Evolutionary conservation across 2,329 filamentous ascomycete genomes (phyloP).

Genomic region (Pochonia chlamydosporia): DNA sequence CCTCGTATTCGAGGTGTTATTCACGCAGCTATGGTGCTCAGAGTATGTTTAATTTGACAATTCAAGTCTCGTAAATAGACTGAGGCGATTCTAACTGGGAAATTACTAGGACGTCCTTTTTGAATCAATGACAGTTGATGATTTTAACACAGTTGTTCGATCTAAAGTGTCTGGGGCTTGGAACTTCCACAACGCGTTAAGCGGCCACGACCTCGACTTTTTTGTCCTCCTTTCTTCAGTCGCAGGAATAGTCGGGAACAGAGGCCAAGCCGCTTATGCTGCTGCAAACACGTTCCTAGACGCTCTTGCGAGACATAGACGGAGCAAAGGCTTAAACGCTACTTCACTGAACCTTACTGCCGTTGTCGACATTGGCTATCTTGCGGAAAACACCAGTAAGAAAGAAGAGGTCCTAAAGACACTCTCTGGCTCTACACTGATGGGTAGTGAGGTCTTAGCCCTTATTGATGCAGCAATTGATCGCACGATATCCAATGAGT

Average conservation of each 20-base stretch:
- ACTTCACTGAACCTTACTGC: slow-evolving; percentile 47
- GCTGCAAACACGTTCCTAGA: slow-evolving; percentile 42
- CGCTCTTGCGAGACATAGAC: slow-evolving; percentile 28
- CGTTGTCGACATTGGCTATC: slow-evolving; percentile 43
- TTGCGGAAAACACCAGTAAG: slow-evolving; percentile 39
- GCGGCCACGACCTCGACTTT: slow-evolving; percentile 38
- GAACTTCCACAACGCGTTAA: slow-evolving; percentile 45
- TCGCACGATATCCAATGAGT: slow-evolving; percentile 34
- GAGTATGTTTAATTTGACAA: slow-evolving; percentile 14
- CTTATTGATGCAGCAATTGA: slow-evolving; percentile 46
- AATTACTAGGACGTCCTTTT: slow-evolving; percentile 37
- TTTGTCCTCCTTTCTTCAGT: slow-evolving; percentile 49
- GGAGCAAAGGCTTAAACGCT: slow-evolving; percentile 33
- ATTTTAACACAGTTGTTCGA: slow-evolving; percentile 41
- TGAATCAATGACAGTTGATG: slow-evolving; percentile 45
- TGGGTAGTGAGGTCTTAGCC: slow-evolving; percentile 47
- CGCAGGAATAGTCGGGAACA: slow-evolving; percentile 44
- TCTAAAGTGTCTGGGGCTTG: slow-evolving; percentile 48
- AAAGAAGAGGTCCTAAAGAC: slow-evolving; percentile 43
- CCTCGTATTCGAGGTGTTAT: slow-evolving; percentile 38
- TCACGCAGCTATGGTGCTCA: slow-evolving; percentile 39
- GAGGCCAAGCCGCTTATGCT: slow-evolving; percentile 47
- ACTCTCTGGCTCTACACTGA: slow-evolving; percentile 40
- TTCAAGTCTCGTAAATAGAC: neutral
- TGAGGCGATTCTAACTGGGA: slow-evolving; percentile 1